A percentile compares a stretch with the other conserved stretches of the same genome.
phyloP scores from a whole-genome alignment of 2,329 filamentous ascomycete genomes.

The Neurospora crassa region DNA sequence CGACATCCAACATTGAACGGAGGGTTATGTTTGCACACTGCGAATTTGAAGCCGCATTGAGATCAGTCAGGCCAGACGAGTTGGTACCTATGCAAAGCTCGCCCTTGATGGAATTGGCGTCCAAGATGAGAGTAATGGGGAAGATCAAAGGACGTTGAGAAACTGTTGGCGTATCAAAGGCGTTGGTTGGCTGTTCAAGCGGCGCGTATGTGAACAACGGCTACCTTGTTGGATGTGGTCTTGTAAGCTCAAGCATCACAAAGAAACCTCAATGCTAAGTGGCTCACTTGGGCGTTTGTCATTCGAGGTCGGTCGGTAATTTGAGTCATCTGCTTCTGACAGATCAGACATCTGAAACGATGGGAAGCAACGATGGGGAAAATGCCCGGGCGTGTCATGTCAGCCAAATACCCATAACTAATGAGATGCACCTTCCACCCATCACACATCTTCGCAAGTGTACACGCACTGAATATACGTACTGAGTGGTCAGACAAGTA shows the following conservation, averaged over 20 bases:
- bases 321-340: not conserved
- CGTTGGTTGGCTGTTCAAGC: not conserved
- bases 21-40: not conserved
- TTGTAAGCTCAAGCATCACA: not conserved
- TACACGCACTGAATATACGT: not conserved
- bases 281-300: not conserved
- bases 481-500: not conserved
- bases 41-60: not conserved
- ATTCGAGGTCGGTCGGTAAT: not conserved
- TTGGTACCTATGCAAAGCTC: not conserved
- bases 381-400: no score
- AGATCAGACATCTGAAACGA: not conserved
- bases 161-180: not conserved
- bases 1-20: not conserved
- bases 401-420: no score
- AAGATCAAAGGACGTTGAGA: not conserved
- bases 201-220: not conserved
- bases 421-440: no score
- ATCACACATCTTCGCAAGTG: not conserved
- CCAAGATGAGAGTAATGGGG: not conserved
- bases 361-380: no score
- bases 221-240: not conserved
- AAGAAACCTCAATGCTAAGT: not conserved
- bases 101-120: not conserved
- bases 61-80: not conserved